These are phyloP conservation scores for Pseudozyma sp. DNA, from an alignment of 1,284 basidiomycete species.

Conservation along the genomic window DNA sequence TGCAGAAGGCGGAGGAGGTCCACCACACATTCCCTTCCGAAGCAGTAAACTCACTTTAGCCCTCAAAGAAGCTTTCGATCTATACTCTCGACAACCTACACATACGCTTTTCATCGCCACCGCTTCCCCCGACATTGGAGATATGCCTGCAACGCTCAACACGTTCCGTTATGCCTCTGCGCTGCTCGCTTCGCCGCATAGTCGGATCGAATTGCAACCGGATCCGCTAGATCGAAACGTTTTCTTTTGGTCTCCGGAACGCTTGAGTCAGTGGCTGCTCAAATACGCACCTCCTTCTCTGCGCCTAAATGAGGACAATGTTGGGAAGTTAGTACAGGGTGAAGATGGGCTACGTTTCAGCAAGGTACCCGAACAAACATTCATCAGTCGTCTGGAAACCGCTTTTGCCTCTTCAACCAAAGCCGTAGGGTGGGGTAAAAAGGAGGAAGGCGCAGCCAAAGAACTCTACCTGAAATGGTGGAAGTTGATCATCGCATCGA, in stretches of 20 bases:
- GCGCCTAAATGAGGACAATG: neutral
- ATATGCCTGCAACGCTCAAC: conserved; percentile 28
- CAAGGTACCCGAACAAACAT: conserved; percentile 22
- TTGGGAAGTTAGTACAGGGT: neutral
- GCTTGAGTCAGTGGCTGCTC: conserved; percentile 11
- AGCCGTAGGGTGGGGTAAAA: neutral
- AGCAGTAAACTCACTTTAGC: conserved; percentile 35
- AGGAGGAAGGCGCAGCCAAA: conserved; percentile 5
- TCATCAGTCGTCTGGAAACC: conserved; percentile 5
- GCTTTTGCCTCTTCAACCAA: no score
- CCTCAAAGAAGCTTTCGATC: conserved; percentile 42
- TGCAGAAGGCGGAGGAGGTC: neutral
- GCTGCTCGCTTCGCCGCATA: conserved; percentile 8
- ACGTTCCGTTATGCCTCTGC: conserved; percentile 27
- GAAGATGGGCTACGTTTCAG: conserved; percentile 18
- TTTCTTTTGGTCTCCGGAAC: conserved; percentile 23
- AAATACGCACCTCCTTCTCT: conserved; percentile 11
- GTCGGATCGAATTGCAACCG: conserved; percentile 14
- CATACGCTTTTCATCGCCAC: conserved; percentile 44
- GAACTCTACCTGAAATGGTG: conserved; percentile 42
- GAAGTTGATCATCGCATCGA: conserved; percentile 28
- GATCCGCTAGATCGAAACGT: conserved; percentile 17
- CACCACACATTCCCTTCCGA: conserved; percentile 36
- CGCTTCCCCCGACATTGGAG: conserved; percentile 7
- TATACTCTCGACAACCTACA: conserved; percentile 29